These are phyloP conservation scores for Entamoeba dispar DNA, from an alignment of 208 protist genomes.

Conservation along the genomic window DNA sequence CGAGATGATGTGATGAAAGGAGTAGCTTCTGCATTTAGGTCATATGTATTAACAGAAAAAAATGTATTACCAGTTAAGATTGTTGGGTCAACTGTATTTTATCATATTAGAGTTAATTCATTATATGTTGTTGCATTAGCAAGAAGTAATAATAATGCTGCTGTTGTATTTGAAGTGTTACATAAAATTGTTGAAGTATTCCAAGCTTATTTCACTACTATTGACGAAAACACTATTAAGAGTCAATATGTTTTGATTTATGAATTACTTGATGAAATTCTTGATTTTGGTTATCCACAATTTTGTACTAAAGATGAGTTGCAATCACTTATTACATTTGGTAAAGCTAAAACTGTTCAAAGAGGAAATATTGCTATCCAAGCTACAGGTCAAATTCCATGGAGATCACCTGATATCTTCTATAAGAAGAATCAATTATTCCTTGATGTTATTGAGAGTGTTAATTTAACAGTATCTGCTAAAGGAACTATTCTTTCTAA, in stretches of 20 bases:
- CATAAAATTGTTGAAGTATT: conserved; percentile 45
- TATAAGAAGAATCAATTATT: conserved; percentile 69
- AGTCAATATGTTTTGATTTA: conserved; percentile 77
- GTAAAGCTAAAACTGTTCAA: background rate
- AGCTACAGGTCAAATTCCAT: conserved; percentile 51
- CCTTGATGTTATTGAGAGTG: conserved; percentile 65
- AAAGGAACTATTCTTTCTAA: conserved; percentile 42
- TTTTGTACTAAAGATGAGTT: conserved; percentile 49
- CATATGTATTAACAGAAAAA: background rate
- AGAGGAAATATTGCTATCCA: conserved; percentile 28
- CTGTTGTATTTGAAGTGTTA: conserved; percentile 49
- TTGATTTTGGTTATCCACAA: conserved; percentile 74
- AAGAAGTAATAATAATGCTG: conserved; percentile 44
- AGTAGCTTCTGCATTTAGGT: background rate
- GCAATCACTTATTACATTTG: conserved; percentile 30
- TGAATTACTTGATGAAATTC: conserved; percentile 75
- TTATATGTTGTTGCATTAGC: conserved; percentile 58
- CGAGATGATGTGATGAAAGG: background rate
- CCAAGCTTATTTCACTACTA: conserved; percentile 54
- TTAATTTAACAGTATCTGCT: conserved; percentile 59
- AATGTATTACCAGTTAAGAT: background rate
- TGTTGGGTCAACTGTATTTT: conserved; percentile 53
- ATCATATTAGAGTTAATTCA: conserved; percentile 42
- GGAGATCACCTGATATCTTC: conserved; percentile 50
- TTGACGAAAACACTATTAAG: conserved; percentile 54